Base-by-base conservation (phyloP, 148 eudicot genomes). In the Rhododendron williamsianum region DNA sequence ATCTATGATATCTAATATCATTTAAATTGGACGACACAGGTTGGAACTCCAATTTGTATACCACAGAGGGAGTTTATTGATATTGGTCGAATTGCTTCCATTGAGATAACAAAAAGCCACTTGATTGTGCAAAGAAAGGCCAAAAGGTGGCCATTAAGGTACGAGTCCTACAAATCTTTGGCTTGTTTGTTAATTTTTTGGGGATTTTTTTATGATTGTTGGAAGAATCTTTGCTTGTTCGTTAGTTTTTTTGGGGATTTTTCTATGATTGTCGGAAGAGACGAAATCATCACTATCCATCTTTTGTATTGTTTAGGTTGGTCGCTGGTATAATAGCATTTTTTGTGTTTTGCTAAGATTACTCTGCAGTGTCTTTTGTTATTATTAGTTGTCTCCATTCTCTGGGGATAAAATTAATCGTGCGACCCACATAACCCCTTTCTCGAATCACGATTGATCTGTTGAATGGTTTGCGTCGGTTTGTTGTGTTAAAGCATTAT, bases 131-230 rank as follows among this genome's bases (percentile, higher is more conserved):
- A 18, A 94, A 92, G 93, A 95, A 95, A 87, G 97, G 98, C 80
- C 93, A 91, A 85, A 88, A 93, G 88, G 95, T 95, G 84, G 94
- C 98, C 76, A 91, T 97, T 56, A 97, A 97, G 99, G 98, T 95
- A 93, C 79, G 86, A 51, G 48, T 19, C 73, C 38, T 83, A 67
- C 38, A 65, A 63, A 54, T 82, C 52, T 65, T 63, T 82, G 76
- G 43, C 73, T 6, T 65, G 4, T 63, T 65, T 5, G 48, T 45
- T 82, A 82, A 2, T 69, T 8, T 82, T 38, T 43, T 7, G 8
- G 12, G n/a, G 11, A 1, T 19, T 33, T 18, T 81, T 16, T 54
- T 54, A 11, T 36, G 25, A 7, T 7, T 41, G 35, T 63, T 46
- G 49, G 11, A 46, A 46, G 49, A 12, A 9, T 56, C 63, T 56